phyloP scores from a whole-genome alignment of 495 filamentous ascomycete genomes.

The Lophiotrema nucula region DNA sequence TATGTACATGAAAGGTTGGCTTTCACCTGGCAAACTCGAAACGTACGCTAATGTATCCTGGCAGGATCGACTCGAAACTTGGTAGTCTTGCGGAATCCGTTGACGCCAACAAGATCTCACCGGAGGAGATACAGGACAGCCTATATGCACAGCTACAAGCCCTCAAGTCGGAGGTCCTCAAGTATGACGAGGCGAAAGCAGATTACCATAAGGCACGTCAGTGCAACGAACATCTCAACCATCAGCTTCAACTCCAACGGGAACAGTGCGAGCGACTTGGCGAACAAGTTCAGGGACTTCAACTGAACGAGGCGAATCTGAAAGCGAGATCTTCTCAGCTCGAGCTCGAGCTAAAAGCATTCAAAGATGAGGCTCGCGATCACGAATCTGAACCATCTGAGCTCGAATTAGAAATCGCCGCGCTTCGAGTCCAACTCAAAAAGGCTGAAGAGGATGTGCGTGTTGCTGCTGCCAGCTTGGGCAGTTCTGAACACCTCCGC shows the following conservation, averaged over 20 bases:
- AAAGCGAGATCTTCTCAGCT: conserved; percentile 5
- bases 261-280: conserved; percentile 7
- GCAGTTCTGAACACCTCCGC: neutral
- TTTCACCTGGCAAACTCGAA: neutral
- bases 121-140: conserved; percentile 1
- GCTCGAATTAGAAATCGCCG: conserved; percentile 3
- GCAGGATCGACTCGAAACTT: conserved; percentile 19
- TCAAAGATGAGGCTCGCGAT: neutral
- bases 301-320: conserved; percentile 19
- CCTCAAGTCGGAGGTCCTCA: conserved; percentile 13
- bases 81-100: neutral
- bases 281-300: neutral
- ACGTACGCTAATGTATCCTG: neutral
- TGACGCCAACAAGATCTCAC: neutral
- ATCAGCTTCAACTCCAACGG: conserved; percentile 2
- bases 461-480: neutral
- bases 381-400: conserved; percentile 6
- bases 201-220: conserved; percentile 7
- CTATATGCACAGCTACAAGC: conserved; percentile 6
- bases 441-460: conserved; percentile 11
- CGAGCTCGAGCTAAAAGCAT: conserved; percentile 5
- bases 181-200: conserved; percentile 11
- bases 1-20: conserved; percentile 13
- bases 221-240: conserved; percentile 4
- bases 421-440: conserved; percentile 2